A percentile compares a stretch with the other conserved stretches of the same genome.
These are phyloP conservation scores for Metschnikowia henanensis DNA, from an alignment of 805 yeast species.

Conservation along the genomic window DNA sequence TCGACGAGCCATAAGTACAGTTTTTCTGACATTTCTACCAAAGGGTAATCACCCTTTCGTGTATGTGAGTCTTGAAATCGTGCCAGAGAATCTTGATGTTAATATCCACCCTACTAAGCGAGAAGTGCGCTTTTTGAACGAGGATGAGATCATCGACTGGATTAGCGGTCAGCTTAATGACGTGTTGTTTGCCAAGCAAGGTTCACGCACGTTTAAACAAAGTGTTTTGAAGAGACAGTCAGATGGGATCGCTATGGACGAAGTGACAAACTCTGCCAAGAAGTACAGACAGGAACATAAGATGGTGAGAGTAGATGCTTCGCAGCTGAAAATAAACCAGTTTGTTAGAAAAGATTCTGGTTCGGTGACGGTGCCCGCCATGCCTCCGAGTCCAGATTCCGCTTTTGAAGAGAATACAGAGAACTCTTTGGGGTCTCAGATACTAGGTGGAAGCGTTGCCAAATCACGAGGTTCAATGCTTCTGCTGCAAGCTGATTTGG, in stretches of 20 bases:
- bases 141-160: conserved; percentile 77
- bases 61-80: conserved; percentile 67
- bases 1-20: conserved; percentile 60
- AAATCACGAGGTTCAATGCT: not conserved
- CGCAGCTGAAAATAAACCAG: conserved; percentile 44
- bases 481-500: not conserved
- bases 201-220: conserved; percentile 69
- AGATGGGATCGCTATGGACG: conserved; percentile 9
- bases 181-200: conserved; percentile 56
- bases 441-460: not conserved
- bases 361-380: not conserved
- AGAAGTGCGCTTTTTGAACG: conserved; percentile 83
- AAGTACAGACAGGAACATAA: conserved; percentile 58
- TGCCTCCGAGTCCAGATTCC: not conserved
- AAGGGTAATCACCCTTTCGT: conserved; percentile 75
- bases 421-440: not conserved
- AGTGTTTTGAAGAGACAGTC: conserved; percentile 36
- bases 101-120: conserved; percentile 95
- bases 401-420: not conserved
- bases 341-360: conserved; percentile 14
- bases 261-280: conserved; percentile 19
- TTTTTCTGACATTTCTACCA: conserved; percentile 69
- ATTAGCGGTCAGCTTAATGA: conserved; percentile 52
- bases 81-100: conserved; percentile 78
- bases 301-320: conserved; percentile 69